Percentiles rank a stretch among this genome's conserved stretches.
Evolutionary conservation across 192 early-diverging fungal genomes (phyloP).

Genomic region (Diversispora epigaea): DNA sequence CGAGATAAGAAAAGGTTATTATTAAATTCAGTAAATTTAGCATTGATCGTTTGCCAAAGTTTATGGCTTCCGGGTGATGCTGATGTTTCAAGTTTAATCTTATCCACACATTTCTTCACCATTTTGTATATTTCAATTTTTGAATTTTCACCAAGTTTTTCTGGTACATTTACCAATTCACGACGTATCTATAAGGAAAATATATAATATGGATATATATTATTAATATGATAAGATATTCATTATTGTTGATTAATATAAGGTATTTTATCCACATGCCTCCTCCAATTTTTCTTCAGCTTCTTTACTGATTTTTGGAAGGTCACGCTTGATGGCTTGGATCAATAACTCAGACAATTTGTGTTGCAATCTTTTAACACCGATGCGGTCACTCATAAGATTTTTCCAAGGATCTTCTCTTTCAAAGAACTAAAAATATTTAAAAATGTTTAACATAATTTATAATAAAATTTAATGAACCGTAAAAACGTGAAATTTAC

Average conservation of each 20-base stretch:
- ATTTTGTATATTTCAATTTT: constrained; percentile 1
- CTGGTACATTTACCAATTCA: background rate
- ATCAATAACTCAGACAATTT: constrained; percentile 20
- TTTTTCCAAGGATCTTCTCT: background rate
- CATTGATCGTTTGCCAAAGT: constrained; percentile 1
- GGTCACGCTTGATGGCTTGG: background rate
- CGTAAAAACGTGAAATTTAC: background rate
- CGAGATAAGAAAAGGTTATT: background rate
- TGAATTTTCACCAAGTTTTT: background rate
- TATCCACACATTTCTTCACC: background rate
- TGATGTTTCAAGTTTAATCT: background rate
- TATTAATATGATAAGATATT: background rate
- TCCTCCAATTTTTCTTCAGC: background rate
- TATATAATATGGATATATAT: background rate
- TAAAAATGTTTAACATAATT: background rate
- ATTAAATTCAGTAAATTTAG: background rate
- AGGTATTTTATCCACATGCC: background rate
- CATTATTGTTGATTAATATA: background rate
- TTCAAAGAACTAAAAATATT: constrained; percentile 10
- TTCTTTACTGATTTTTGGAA: constrained; percentile 20
- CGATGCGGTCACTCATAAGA: background rate
- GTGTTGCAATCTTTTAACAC: background rate
- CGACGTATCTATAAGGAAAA: background rate
- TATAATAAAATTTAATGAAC: background rate
- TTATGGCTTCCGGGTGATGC: background rate